Base-by-base conservation (phyloP, 257 asterid genomes). In the Thymus quinquecostatus region DNA sequence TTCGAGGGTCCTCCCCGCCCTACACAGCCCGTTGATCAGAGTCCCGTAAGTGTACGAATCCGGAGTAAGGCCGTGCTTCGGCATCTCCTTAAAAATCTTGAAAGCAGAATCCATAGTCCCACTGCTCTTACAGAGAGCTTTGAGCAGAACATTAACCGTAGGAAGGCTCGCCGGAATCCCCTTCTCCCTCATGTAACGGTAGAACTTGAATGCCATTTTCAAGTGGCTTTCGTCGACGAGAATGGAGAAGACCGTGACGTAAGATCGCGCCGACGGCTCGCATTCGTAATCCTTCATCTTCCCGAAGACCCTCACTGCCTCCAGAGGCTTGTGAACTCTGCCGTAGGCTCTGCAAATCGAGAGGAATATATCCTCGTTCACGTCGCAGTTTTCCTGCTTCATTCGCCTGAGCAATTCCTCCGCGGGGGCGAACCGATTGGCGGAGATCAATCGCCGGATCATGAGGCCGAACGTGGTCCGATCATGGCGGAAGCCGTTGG, bases 21-120 rank as follows among this genome's bases (percentile, higher is more conserved):
- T 85, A 73, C 96, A 95, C 79, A 95, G 80, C 72, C 96, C 99
- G 60, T 78, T 88, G 65, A 95, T 95, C 84, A 95, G 74, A 70
- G 97, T 88, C 40, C 98, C 96, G 64, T 92, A 92, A 11, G 96
- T 89, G 83, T 86, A 95, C 2, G 97, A 83, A 88, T 95, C 98
- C 0, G 96, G 96, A 40, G 75, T 70, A 45, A 74, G 79, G 69
- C 98, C 97, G 5, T 72, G 95, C 45, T 87, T 85, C 1, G 94
- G 92, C 98, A 95, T 92, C 86, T 88, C 98, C 3, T 62, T 78
- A 60, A 95, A 92, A 58, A 89, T 81, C 78, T 61, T 60, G 38
- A 89, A 82, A 76, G 97, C 99, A 21, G 92, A 78, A 69, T 87
- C 96, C 75, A 92, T 74, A 13, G 95, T 89, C 69, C 79, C 87